Evolutionary conservation across 2,329 filamentous ascomycete species (phyloP).

Genomic region (Dactylonectria estremocensis): DNA sequence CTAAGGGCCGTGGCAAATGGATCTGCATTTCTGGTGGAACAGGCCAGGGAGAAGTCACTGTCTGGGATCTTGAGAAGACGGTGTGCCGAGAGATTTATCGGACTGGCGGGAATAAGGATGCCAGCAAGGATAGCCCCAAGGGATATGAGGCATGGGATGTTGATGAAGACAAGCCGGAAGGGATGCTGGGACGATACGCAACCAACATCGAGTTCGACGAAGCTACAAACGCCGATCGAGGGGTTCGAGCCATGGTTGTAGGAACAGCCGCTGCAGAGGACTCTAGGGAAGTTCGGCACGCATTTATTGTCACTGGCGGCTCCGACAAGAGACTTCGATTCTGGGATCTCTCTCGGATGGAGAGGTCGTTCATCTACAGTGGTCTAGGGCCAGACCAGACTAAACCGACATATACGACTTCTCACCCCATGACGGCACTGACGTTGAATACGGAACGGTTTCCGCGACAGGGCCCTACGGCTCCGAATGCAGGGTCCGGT

Average conservation of each 20-base stretch:
- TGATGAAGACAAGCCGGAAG: slow-evolving; percentile 89
- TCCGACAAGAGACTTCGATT: slow-evolving; percentile 93
- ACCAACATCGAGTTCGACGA: slow-evolving; percentile 77
- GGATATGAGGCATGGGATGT: slow-evolving; percentile 89
- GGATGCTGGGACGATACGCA: slow-evolving; percentile 89
- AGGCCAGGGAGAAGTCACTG: slow-evolving; percentile 88
- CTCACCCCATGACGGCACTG: slow-evolving; percentile 74
- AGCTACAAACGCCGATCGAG: slow-evolving; percentile 70
- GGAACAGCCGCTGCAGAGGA: slow-evolving; percentile 81
- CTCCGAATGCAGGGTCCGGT: slow-evolving; percentile 50
- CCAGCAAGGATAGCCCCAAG: slow-evolving; percentile 71
- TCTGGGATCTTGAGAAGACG: slow-evolving; percentile 95
- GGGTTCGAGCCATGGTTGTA: slow-evolving; percentile 82
- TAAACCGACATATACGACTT: slow-evolving; percentile 79
- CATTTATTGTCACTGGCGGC: slow-evolving; percentile 89
- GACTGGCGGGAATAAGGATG: slow-evolving; percentile 73
- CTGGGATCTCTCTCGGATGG: slow-evolving; percentile 88
- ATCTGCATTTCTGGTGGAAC: slow-evolving; percentile 92
- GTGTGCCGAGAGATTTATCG: slow-evolving; percentile 92
- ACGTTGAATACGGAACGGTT: slow-evolving; percentile 77
- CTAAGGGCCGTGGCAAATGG: slow-evolving; percentile 84
- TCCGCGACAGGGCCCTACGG: slow-evolving; percentile 56
- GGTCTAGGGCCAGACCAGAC: slow-evolving; percentile 80
- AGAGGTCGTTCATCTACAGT: slow-evolving; percentile 85
- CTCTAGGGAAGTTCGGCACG: slow-evolving; percentile 80